Conservation (phyloP, 2,329 filamentous ascomycete genomes). For the Stemphylium lycopersici region DNA sequence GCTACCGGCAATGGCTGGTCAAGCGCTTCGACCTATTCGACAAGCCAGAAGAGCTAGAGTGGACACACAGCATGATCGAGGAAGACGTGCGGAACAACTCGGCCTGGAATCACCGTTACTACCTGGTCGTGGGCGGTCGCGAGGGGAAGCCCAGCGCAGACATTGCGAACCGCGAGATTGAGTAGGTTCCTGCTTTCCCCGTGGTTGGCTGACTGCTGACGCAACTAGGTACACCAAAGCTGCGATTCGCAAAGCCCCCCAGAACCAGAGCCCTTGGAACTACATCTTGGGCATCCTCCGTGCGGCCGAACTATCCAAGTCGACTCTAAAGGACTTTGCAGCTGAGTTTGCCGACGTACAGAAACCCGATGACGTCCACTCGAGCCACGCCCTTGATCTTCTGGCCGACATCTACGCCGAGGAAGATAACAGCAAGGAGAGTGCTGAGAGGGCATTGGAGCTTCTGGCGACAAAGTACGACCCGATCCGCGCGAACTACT, state of each 20-base stretch:
- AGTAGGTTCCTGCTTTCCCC: conserved; percentile 53
- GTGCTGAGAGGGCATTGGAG: conserved; percentile 72
- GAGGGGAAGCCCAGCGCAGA: conserved; percentile 54
- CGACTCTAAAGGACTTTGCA: conserved; percentile 60
- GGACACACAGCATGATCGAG: conserved; percentile 74
- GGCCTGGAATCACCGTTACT: conserved; percentile 97
- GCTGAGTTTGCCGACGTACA: conserved; percentile 59
- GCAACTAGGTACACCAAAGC: conserved; percentile 61
- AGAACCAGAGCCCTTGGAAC: conserved; percentile 95
- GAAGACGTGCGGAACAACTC: conserved; percentile 93
- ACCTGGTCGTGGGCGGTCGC: conserved; percentile 75
- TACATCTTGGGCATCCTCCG: conserved; percentile 80
- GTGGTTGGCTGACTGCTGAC: conserved; percentile 25
- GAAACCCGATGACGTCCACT: conserved; percentile 60
- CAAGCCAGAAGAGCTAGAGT: conserved; percentile 67
- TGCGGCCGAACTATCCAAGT: conserved; percentile 63
- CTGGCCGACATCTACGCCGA: conserved; percentile 70
- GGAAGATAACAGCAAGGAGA: conserved; percentile 60
- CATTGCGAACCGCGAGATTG: conserved; percentile 75
- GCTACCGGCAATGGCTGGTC: conserved; percentile 83
- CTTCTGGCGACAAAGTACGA: conserved; percentile 86
- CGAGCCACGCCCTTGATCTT: conserved; percentile 70
- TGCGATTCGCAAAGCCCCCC: conserved; percentile 79
- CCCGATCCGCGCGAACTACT: conserved; percentile 88
- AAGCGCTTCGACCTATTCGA: conserved; percentile 63